Evolutionary conservation across 306 rosid species (phyloP).

Genomic region (Rubus idaeus): DNA sequence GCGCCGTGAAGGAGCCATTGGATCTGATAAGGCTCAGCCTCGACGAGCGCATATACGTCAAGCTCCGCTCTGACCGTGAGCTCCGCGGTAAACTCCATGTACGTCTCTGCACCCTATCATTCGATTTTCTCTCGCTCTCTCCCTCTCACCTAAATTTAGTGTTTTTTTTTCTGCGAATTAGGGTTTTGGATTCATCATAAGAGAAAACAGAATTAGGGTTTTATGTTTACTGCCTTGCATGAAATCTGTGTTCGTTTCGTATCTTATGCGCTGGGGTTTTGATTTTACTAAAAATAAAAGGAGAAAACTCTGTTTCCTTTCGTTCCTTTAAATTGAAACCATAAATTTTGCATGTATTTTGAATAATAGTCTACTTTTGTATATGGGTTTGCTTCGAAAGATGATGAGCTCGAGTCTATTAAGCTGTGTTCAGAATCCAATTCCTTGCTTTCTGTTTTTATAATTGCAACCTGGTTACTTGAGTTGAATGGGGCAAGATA

Average conservation of each 20-base stretch:
- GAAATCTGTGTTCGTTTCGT: not conserved
- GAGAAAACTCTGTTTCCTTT: too few species aligned
- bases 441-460: not conserved
- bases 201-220: not conserved
- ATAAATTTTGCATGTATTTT: too few species aligned
- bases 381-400: not conserved
- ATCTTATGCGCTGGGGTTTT: not conserved
- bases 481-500: not conserved
- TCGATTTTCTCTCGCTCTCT: not conserved
- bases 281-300: not conserved
- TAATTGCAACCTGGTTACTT: too few species aligned
- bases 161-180: not conserved
- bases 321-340: too few species aligned
- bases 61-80: conserved; percentile 94
- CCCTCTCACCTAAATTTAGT: not conserved
- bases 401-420: not conserved
- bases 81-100: conserved; percentile 99
- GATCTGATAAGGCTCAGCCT: conserved; percentile 97
- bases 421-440: not conserved
- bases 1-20: conserved; percentile 98
- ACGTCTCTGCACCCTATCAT: conserved; percentile 7
- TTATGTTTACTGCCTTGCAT: not conserved
- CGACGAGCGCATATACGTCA: conserved; percentile 98
- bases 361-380: not conserved
- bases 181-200: conserved; percentile 1